Percentiles rank a stretch among this genome's conserved stretches.
Evolutionary conservation across 768 basidiomycete species (phyloP).

Genomic region (Galerina marginata): DNA sequence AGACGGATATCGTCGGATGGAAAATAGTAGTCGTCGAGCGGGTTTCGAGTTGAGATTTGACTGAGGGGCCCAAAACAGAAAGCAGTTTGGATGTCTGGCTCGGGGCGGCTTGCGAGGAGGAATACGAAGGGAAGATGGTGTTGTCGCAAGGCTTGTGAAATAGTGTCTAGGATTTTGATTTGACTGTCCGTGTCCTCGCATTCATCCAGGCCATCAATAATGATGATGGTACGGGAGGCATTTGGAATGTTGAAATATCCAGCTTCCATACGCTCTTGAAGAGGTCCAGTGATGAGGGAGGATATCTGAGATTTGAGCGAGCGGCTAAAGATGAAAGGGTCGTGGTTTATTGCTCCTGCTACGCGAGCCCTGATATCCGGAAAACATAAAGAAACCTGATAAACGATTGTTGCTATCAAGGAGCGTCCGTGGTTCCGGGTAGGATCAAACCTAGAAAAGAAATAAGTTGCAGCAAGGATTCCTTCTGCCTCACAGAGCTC

Average conservation of each 20-base stretch:
- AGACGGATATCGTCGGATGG: slow-evolving; percentile 9
- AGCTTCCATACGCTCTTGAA: not conserved
- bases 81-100: slow-evolving; percentile 1
- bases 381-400: not conserved
- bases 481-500: not conserved
- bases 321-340: not conserved
- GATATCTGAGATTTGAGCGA: not conserved
- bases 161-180: not conserved
- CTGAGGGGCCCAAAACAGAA: not conserved
- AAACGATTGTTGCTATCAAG: not conserved
- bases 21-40: slow-evolving; percentile 13
- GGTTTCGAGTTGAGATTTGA: not conserved
- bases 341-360: not conserved
- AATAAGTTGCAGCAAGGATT: not conserved
- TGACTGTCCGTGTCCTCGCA: slow-evolving; percentile 8
- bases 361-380: not conserved
- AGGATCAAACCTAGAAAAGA: not conserved
- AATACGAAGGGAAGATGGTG: slow-evolving; percentile 8
- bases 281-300: not conserved
- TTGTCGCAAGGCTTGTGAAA: not conserved
- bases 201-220: slow-evolving; percentile 21
- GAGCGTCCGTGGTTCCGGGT: not conserved
- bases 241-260: not conserved
- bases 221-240: not conserved
- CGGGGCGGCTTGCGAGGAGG: slow-evolving; percentile 14